Conservation (phyloP, 805 yeast species). For the Candida methanosorbosa region DNA sequence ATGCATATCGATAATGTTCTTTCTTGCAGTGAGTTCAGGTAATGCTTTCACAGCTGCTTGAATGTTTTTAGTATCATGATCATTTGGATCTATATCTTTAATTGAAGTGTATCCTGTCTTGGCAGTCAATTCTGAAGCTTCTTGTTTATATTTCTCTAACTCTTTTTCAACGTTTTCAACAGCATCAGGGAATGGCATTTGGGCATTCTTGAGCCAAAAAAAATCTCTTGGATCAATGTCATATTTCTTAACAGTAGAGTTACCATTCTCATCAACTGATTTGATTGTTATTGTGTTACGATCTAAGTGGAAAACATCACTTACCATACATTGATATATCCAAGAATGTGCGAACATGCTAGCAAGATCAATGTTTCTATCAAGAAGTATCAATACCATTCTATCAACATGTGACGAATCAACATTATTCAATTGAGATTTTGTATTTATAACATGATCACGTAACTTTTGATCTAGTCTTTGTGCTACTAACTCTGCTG, state of each 20-base stretch:
- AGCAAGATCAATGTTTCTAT: slow-evolving; percentile 82
- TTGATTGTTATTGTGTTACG: slow-evolving; percentile 73
- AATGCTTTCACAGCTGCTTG: slow-evolving; percentile 85
- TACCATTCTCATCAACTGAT: slow-evolving; percentile 21
- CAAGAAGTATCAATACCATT: slow-evolving; percentile 73
- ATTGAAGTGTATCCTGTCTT: slow-evolving; percentile 66
- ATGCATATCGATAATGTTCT: slow-evolving; percentile 87
- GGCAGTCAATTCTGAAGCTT: slow-evolving; percentile 78
- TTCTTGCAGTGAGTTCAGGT: slow-evolving; percentile 87
- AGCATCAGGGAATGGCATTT: slow-evolving; percentile 95
- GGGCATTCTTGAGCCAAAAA: slow-evolving; percentile 81
- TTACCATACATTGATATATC: slow-evolving; percentile 95
- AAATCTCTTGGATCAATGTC: slow-evolving; percentile 92
- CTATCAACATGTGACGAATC: slow-evolving; percentile 32
- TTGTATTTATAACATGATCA: slow-evolving; percentile 74
- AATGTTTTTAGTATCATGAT: slow-evolving; percentile 54
- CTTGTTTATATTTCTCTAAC: slow-evolving; percentile 70
- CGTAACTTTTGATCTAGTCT: slow-evolving; percentile 77
- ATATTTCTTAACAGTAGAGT: slow-evolving; percentile 44
- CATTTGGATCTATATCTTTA: slow-evolving; percentile 63
- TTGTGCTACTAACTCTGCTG: slow-evolving; percentile 90
- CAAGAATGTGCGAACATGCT: slow-evolving; percentile 96
- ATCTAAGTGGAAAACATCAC: slow-evolving; percentile 78
- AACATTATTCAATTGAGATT: slow-evolving; percentile 17
- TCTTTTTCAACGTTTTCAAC: slow-evolving; percentile 93